Evolutionary conservation across 164 flowering plant genomes (phyloP), one percentile per base, ranked within the genome.

Genomic region (Kingdonia uniflora): DNA sequence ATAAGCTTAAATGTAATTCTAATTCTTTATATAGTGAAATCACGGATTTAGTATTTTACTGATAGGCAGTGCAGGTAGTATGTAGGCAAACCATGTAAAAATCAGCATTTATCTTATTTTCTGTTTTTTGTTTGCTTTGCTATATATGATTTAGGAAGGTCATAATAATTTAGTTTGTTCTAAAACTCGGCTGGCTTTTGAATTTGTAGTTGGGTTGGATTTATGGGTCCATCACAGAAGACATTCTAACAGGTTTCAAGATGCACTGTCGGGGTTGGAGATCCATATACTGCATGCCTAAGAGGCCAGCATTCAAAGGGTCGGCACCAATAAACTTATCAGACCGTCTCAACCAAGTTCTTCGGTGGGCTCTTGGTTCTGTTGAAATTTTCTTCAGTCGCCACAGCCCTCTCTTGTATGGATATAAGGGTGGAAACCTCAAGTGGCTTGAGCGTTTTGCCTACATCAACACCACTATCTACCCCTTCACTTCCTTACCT

Each of bases 251-350:
- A 13, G 97, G 97, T 14, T 86, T 90, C 78, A 90, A 90, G 69
- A 90, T 90, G 95, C 97, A 90, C 19, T 90, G 97, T 66, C 78
- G 95, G 23, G 97, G 97, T 51, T 90, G 97, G 97, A 90, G 97
- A 66, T 90, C 97, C 49, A 69, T 90, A 12, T 90, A 90, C 74
- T 84, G 95, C 76, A 78, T 90, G 97, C 97, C 94, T 10, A 52
- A 78, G 23, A 82, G 97, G 72, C 94, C 97, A 14, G 97, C 95
- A 59, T 90, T 90, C 73, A 90, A 90, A 68, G 97, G 97, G n/a
- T 90, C 95, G 14, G 97, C 97, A 1, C 97, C 97, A 17, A 90
- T 90, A 71, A 90, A 90, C 58, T 69, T 90, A 62, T 90, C 97
- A 8, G 97, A 90, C 63, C 65, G 97, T 60, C 74, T 86, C 59